phyloP scores from a whole-genome alignment of 805 yeast genomes.

The Jamesozyma spencerorum region DNA sequence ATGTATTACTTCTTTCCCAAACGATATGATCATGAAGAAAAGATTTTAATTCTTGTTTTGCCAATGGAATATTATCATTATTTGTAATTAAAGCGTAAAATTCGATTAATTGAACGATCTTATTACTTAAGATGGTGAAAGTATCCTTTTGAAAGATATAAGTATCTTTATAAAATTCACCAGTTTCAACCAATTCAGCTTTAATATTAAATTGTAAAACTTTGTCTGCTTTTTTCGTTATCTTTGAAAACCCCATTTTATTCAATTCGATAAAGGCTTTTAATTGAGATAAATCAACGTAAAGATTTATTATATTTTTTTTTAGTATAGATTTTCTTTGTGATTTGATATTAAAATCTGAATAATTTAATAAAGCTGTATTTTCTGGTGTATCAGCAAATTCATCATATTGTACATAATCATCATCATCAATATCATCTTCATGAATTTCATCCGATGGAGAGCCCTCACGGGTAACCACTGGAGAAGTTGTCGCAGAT shows the following conservation, averaged over 20 bases:
- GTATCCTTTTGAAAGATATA: constrained; percentile 49
- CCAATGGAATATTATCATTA: constrained; percentile 31
- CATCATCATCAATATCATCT: constrained; percentile 24
- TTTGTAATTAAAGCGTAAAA: constrained; percentile 44
- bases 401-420: constrained; percentile 32
- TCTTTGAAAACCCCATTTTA: constrained; percentile 77
- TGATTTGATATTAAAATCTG: constrained; percentile 39
- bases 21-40: constrained; percentile 82
- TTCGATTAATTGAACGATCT: constrained; percentile 43
- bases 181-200: constrained; percentile 37
- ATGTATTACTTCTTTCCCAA: constrained; percentile 92
- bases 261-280: constrained; percentile 78
- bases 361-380: constrained; percentile 42
- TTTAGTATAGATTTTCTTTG: constrained; percentile 59
- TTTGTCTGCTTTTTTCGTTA: constrained; percentile 85
- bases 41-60: constrained; percentile 47
- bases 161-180: constrained; percentile 38
- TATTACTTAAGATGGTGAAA: constrained; percentile 39
- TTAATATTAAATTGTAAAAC: constrained; percentile 50
- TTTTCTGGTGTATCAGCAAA: constrained; percentile 33
- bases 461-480: neutral
- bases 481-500: too few species aligned
- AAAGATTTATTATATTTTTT: constrained; percentile 51
- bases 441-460: neutral
- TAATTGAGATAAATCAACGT: constrained; percentile 69